Percentiles rank a stretch among this genome's conserved stretches.
These are phyloP conservation scores for Exophiala sp. DNA, from an alignment of 2,329 filamentous ascomycete genomes.

Conservation along the genomic window DNA sequence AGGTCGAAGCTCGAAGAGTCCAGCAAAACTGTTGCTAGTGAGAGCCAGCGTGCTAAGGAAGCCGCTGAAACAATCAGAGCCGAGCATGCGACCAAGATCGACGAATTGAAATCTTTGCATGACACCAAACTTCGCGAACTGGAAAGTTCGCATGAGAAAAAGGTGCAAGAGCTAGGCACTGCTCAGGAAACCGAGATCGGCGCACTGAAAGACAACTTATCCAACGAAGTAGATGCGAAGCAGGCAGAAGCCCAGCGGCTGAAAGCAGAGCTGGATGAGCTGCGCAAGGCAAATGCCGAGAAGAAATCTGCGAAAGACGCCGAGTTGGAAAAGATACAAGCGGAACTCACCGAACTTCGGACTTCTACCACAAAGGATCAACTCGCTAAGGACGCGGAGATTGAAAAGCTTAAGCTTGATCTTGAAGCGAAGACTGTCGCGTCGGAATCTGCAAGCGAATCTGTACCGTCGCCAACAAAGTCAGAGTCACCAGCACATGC, in stretches of 20 bases:
- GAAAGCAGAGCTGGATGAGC: conserved; percentile 13
- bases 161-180: conserved; percentile 40
- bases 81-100: conserved; percentile 19
- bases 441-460: conserved; percentile 5
- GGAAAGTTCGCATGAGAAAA: conserved; percentile 15
- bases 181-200: conserved; percentile 9
- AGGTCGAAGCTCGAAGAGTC: conserved; percentile 38
- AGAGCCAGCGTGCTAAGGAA: conserved; percentile 38
- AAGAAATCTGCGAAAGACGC: conserved; percentile 1
- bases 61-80: conserved; percentile 33
- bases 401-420: conserved; percentile 17
- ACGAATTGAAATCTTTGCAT: conserved; percentile 20
- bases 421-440: conserved; percentile 13
- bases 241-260: conserved; percentile 7
- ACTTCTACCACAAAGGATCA: conserved; percentile 9
- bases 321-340: conserved; percentile 7
- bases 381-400: conserved; percentile 15
- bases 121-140: conserved; percentile 16
- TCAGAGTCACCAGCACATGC: conserved; percentile 29
- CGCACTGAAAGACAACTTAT: conserved; percentile 3
- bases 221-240: conserved; percentile 5
- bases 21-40: conserved; percentile 38
- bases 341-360: conserved; percentile 12
- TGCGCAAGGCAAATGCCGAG: background rate
- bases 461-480: conserved; percentile 27